Conservation (phyloP, 305 asterid genomes). For the Salvia sclarea region DNA sequence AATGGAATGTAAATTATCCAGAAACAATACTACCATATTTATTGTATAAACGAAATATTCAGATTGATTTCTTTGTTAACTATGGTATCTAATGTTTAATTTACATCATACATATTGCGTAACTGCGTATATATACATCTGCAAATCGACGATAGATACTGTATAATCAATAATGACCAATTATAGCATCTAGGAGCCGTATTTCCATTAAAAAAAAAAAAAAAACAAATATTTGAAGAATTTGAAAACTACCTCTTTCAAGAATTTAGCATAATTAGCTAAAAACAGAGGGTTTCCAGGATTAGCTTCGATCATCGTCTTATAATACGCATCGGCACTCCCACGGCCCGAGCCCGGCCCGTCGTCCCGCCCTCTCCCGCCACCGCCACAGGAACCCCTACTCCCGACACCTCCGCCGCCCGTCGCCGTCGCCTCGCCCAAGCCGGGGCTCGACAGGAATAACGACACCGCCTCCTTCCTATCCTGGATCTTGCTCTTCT, state of each 20-base stretch:
- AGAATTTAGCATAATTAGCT: conserved; percentile 70
- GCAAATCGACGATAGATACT: background rate
- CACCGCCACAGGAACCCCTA: conserved; percentile 38
- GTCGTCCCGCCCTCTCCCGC: conserved; percentile 43
- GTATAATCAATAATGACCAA: background rate
- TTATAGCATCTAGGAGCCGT: background rate
- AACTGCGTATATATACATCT: background rate
- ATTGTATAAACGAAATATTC: background rate
- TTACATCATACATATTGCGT: background rate
- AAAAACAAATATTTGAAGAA: background rate
- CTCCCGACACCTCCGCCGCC: conserved; percentile 45
- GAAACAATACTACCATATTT: background rate
- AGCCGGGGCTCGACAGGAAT: conserved; percentile 50
- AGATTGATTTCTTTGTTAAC: background rate
- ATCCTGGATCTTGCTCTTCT: conserved; percentile 31
- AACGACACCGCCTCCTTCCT: conserved; percentile 25
- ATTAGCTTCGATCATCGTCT: conserved; percentile 62
- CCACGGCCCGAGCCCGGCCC: conserved; percentile 43
- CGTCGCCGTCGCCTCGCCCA: conserved; percentile 41
- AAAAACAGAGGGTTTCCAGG: conserved; percentile 62
- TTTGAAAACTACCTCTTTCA: conserved; percentile 56
- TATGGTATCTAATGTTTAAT: no score
- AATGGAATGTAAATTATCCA: background rate
- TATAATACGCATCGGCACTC: conserved; percentile 52
- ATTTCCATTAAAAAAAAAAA: background rate